Percentiles rank a stretch among this genome's conserved stretches.
phyloP scores from a whole-genome alignment of 768 basidiomycete genomes.

The Suillus subluteus region DNA sequence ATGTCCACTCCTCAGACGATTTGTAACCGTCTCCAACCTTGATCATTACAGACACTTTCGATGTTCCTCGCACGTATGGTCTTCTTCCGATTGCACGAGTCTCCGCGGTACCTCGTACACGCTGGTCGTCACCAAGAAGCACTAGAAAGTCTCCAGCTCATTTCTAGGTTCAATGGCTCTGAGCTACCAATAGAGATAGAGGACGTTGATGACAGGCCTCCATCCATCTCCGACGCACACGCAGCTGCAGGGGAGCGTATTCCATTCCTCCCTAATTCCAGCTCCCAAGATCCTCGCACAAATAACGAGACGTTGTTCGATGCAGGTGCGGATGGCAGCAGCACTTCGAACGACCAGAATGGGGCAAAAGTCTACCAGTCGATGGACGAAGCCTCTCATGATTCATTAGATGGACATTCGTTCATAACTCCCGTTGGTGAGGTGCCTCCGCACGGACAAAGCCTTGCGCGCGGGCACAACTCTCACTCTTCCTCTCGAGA shows the following conservation, averaged over 20 bases:
- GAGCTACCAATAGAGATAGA: slow-evolving; percentile 65
- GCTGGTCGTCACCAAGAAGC: slow-evolving; percentile 87
- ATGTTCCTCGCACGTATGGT: slow-evolving; percentile 90
- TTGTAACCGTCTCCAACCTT: slow-evolving; percentile 4
- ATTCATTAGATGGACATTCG: slow-evolving; percentile 28
- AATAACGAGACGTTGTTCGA: slow-evolving; percentile 16
- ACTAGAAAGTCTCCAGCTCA: slow-evolving; percentile 77
- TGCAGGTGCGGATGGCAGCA: slow-evolving; percentile 31
- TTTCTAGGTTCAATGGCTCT: slow-evolving; percentile 85
- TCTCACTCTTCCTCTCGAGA: slow-evolving; percentile 19
- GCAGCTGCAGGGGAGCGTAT: slow-evolving; percentile 30
- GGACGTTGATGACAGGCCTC: slow-evolving; percentile 62
- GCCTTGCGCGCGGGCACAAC: slow-evolving; percentile 35
- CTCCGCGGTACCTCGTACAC: slow-evolving; percentile 90
- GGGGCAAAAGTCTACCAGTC: slow-evolving; percentile 32
- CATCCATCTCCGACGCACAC: slow-evolving; percentile 21
- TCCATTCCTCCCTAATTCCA: slow-evolving; percentile 27
- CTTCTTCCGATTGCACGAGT: slow-evolving; percentile 93
- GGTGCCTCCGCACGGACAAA: slow-evolving; percentile 26
- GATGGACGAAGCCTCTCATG: slow-evolving; percentile 32
- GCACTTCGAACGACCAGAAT: slow-evolving; percentile 21
- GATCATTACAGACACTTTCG: slow-evolving; percentile 63
- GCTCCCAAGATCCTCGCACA: slow-evolving; percentile 17
- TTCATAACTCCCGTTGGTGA: slow-evolving; percentile 31
- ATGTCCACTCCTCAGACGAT: slow-evolving; percentile 39